phyloP scores from a whole-genome alignment of 306 rosid species.

The Sophora flavescens region DNA sequence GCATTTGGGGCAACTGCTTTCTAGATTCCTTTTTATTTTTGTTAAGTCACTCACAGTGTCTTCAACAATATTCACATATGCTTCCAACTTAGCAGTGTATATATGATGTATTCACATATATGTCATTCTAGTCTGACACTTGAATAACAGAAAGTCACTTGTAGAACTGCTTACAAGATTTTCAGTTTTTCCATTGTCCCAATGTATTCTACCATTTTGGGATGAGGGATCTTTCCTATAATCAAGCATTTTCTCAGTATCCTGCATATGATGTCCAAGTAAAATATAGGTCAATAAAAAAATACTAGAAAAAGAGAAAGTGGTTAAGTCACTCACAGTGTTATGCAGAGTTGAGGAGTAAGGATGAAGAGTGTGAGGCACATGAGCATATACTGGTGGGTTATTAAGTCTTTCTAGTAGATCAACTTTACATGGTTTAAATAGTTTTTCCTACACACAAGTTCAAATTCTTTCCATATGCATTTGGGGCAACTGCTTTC shows the following conservation, averaged over 20 bases:
- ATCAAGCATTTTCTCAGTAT: too few species aligned
- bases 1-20: too few species aligned
- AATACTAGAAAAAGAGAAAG: constrained; percentile 40
- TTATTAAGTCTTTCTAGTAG: too few species aligned
- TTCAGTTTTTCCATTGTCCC: constrained; percentile 69
- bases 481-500: too few species aligned
- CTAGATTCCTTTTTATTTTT: too few species aligned
- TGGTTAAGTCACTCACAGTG: constrained; percentile 59
- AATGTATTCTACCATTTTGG: constrained; percentile 52
- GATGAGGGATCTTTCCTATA: too few species aligned
- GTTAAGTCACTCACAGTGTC: too few species aligned
- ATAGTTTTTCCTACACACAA: too few species aligned
- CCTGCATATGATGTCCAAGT: too few species aligned
- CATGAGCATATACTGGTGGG: constrained; percentile 77
- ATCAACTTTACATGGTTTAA: too few species aligned
- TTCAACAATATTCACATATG: background rate
- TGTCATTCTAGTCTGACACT: too few species aligned
- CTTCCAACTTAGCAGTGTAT: constrained; percentile 18
- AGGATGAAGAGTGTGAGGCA: constrained; percentile 94
- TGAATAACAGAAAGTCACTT: constrained; percentile 5
- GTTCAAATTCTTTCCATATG: too few species aligned
- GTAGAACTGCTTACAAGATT: constrained; percentile 66
- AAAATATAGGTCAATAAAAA: constrained; percentile 28
- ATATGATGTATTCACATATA: background rate
- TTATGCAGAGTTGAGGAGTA: constrained; percentile 79